phyloP scores from a whole-genome alignment of 2,329 filamentous ascomycete species.

The Sodiomyces alkalinus region DNA sequence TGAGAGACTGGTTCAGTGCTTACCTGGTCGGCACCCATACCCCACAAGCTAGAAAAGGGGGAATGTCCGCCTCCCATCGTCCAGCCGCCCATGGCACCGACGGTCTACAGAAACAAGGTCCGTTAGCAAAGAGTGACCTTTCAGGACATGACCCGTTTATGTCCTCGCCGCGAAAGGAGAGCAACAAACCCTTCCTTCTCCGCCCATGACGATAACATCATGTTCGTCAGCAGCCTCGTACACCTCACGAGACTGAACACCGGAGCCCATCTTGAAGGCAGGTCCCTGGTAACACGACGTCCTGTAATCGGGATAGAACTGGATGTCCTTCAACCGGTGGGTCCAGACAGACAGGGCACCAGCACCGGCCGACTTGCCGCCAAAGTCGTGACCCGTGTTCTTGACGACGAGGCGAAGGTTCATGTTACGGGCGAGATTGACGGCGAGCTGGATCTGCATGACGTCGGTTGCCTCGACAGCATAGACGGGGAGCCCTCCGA shows the following conservation, averaged over 20 bases:
- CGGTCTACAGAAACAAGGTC: too few relatives aligned
- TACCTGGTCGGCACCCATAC: constrained; percentile 44
- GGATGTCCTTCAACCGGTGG: constrained; percentile 24
- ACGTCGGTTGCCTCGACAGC: constrained; percentile 24
- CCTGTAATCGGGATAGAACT: constrained; percentile 10
- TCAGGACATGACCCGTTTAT: too few relatives aligned
- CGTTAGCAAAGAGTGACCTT: too few relatives aligned
- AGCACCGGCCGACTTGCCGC: constrained; percentile 35
- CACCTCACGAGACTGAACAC: constrained; percentile 35
- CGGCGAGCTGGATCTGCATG: constrained; percentile 26
- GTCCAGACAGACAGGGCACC: constrained; percentile 33
- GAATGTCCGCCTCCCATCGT: constrained; percentile 45
- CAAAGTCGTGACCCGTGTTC: constrained; percentile 39
- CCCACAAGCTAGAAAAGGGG: constrained; percentile 33
- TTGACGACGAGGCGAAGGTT: constrained; percentile 35
- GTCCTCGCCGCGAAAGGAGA: too few relatives aligned
- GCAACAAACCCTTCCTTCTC: too few relatives aligned
- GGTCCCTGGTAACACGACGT: constrained; percentile 21
- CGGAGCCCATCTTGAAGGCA: constrained; percentile 39
- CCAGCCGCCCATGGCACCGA: constrained; percentile 46
- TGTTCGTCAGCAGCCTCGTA: constrained; percentile 31
- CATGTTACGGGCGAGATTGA: constrained; percentile 28
- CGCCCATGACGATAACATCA: constrained; percentile 34
- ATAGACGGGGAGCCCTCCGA: constrained; percentile 27
- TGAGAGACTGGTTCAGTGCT: too few relatives aligned